Conservation (phyloP, 805 yeast genomes). For the Clavispora asparagi region DNA sequence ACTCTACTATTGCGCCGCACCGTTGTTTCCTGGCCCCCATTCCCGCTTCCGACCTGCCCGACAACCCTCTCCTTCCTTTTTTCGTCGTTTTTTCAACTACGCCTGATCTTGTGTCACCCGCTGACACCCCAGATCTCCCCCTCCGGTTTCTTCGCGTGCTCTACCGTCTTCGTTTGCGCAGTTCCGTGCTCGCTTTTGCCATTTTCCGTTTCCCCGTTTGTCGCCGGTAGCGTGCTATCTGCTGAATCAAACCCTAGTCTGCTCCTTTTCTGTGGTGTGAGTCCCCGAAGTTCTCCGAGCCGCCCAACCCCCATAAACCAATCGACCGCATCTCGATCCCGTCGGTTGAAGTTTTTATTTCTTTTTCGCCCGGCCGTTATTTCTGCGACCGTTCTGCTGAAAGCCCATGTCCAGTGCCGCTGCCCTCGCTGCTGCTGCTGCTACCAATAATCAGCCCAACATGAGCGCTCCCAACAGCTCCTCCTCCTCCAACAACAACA, state of each 20-base stretch:
- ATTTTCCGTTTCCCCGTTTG: neutral
- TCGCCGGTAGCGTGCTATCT: neutral
- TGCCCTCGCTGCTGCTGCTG: constrained; percentile 37
- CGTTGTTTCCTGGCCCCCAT: neutral
- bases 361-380: neutral
- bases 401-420: constrained; percentile 26
- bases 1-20: neutral
- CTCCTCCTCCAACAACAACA: constrained; percentile 21
- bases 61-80: neutral
- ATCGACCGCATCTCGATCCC: neutral
- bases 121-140: neutral
- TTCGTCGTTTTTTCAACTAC: neutral
- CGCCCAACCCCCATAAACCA: neutral
- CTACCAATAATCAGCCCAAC: constrained; percentile 22
- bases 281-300: neutral
- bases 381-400: neutral
- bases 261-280: neutral
- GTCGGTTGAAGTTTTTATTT: neutral
- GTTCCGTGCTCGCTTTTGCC: neutral
- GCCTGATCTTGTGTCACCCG: neutral
- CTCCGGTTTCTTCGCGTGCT: neutral
- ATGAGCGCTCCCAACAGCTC: constrained; percentile 12
- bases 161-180: neutral
- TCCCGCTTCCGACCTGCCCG: neutral
- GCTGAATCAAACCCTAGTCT: neutral